These are phyloP conservation scores for Phytophthora nicotianae DNA, from an alignment of 352 stramenopile genomes.

Conservation along the genomic window DNA sequence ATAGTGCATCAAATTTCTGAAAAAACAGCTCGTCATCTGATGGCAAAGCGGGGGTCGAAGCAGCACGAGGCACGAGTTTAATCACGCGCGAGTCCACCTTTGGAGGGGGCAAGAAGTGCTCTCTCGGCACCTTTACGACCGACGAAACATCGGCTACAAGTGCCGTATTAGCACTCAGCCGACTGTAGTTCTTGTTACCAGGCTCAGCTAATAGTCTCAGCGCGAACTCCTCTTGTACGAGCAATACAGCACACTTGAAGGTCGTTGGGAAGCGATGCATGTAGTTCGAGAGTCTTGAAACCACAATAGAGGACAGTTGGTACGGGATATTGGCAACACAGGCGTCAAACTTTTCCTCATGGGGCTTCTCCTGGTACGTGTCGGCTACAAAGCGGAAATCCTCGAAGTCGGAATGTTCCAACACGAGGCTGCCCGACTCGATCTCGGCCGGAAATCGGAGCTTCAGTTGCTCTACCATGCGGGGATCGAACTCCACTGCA, in stretches of 20 bases:
- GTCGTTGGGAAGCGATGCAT: conserved; percentile 60
- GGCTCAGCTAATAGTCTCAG: conserved; percentile 73
- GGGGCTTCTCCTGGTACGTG: conserved; percentile 1
- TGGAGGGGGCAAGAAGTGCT: conserved; percentile 77
- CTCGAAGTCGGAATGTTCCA: conserved; percentile 55
- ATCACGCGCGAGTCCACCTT: conserved; percentile 88
- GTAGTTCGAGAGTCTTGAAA: conserved; percentile 77
- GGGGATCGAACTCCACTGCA: conserved; percentile 75
- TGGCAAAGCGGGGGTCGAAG: conserved; percentile 21
- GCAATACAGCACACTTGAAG: conserved; percentile 70
- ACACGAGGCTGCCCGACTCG: conserved; percentile 29
- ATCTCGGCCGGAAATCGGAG: conserved; percentile 54
- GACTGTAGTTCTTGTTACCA: conserved; percentile 79
- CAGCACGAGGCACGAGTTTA: conserved; percentile 52
- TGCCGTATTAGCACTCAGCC: conserved; percentile 80
- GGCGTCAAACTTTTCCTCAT: conserved; percentile 51
- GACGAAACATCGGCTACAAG: conserved; percentile 71
- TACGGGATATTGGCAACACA: conserved; percentile 90
- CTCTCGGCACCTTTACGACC: conserved; percentile 59
- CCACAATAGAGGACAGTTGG: conserved; percentile 84
- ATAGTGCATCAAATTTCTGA: conserved; percentile 76
- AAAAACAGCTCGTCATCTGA: conserved; percentile 56
- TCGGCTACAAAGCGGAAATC: conserved; percentile 38
- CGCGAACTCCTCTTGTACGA: conserved; percentile 89
- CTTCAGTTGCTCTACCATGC: conserved; percentile 76